Evolutionary conservation across 2,329 filamentous ascomycete genomes (phyloP), one percentile per base, ranked within the genome.

Genomic region (Aspergillus awamori): DNA sequence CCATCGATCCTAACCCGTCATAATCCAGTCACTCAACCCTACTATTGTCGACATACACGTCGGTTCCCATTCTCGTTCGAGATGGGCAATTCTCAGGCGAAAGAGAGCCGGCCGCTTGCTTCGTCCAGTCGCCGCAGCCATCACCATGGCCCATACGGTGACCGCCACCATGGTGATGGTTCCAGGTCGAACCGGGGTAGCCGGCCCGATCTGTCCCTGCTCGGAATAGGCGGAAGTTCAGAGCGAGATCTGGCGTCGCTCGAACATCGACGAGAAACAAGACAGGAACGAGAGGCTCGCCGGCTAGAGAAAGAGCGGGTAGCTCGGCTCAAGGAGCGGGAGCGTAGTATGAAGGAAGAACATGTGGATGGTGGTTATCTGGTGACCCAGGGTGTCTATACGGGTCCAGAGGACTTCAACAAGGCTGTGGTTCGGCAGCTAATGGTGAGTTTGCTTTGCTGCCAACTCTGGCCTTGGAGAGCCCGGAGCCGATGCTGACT

Each of bases 381-480:
- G 52, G 95, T 99, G 33, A 99, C 95, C 0, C 86, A 97, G 73
- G 95, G 95, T 38, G 91, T 93, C 53, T 99, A 99, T 73, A 94
- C 92, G 22, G 93, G 94, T 0, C 82, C 87, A 0, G 95, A 99
- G 77, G 95, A 99, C 77, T 99, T 94, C 75, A 96, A 87, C 81
- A 98, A 98, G 77, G 80, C 86, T 17, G 82, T 92, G 52, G 94
- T 98, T 59, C 87, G 95, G 67, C 93, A 97, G 75, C 81, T 99
- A 58, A 94, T 95, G 89, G 93, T 96, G 84, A 72, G 53, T 10
- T 17, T n/a, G 17, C 30, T n/a, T 6, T 15, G 24, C n/a, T 39
- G 49, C 36, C 26, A 13, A 41, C 57, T 43, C 33, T 36, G 33
- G 36, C 5, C 53, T 11, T 57, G 13, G 20, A 22, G 55, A 33